Base-by-base conservation (phyloP, 805 yeast genomes). In the Candida multigemmis region DNA sequence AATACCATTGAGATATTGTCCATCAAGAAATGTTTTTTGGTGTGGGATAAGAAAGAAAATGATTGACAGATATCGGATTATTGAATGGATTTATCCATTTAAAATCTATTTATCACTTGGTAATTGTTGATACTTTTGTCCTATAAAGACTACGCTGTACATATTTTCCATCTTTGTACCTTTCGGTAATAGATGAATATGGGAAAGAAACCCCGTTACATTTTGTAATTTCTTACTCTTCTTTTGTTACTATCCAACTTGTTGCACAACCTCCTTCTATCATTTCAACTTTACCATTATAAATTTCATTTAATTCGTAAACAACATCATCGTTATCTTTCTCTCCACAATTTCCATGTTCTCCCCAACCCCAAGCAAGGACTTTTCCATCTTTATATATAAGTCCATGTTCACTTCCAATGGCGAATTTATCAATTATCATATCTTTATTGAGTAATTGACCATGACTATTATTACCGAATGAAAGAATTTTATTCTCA, bases 291-390 rank as follows among this genome's bases (percentile, higher is more conserved):
- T 21, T 6, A 2, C 43, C 48, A 6, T 27, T 25, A 37, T 60
- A 57, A 3, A 66, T 19, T 6, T 27, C 30, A 29, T 66, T 66
- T 12, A 65, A 36, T 32, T 49, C 53, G 33, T 51, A 62, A 3
- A 63, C 56, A 24, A 56, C 68, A 25, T 27, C 53, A 19, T 31
- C 48, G 3, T 37, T 25, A 12, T 25, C 27, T 24, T 20, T 27
- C 8, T 14, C 11, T 0, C 95, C 94, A 53, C 97, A 89, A 46
- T 89, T 89, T 0, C 98, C 98, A 50, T 89, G 98, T 44, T 91
- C 97, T 9, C 96, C 96, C 98, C 98, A 89, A 1, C 98, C 98
- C 97, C 97, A 91, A 2, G 87, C 68, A 29, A 44, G 56, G 0
- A 86, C 77, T 6, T 31, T 26, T 21, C 50, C 39, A 10, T 46